Evolutionary conservation across 1,284 basidiomycete species (phyloP), one percentile per base, ranked within the genome.

Genomic region (Cryptococcus neoformans): DNA sequence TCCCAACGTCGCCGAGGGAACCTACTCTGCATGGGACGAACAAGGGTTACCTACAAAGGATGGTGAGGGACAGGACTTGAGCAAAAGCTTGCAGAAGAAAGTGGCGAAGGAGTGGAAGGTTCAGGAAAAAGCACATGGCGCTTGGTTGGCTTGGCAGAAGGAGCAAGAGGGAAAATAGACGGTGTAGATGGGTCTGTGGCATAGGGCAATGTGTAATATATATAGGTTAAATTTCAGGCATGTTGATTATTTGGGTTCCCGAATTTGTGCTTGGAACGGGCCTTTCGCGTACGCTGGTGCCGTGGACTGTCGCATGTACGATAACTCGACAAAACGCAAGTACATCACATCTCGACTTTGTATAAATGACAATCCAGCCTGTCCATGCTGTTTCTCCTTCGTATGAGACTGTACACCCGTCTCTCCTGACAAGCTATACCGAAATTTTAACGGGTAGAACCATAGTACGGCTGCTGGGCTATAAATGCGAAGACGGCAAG

Each of bases 41-140:
- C 74, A 81, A 40, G 96, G 96, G 0, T 59, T 98, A 48, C 96
- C 96, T 28, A 83, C 87, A 14, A 87, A 87, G 41, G 92, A 95
- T 68, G 84, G 81, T 0, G 84, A 90, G 57, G 94, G 93, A 2
- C 86, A 87, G 59, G 92, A 92, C 65, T 75, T 99, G 44, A 87
- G 86, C 66, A 98, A 97, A 80, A 89, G 82, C 64, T 82, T 84
- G 57, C 77, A 75, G 53, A 99, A 99, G 82, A 93, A 87, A 71
- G 75, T 87, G 21, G 80, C 81, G 72, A 99, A 98, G 79, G 86
- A 88, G 51, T 87, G 83, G 81, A 83, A 83, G 50, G 77, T 72
- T 55, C 95, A 97, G 79, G 84, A 84, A 69, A 91, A 87, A 78
- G 70, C 86, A 48, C 89, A 94, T 73, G 84, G 87, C 51, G 87